Evolutionary conservation across 1,139 yeast species (phyloP).

Genomic region (Suhomyces bribrorum): DNA sequence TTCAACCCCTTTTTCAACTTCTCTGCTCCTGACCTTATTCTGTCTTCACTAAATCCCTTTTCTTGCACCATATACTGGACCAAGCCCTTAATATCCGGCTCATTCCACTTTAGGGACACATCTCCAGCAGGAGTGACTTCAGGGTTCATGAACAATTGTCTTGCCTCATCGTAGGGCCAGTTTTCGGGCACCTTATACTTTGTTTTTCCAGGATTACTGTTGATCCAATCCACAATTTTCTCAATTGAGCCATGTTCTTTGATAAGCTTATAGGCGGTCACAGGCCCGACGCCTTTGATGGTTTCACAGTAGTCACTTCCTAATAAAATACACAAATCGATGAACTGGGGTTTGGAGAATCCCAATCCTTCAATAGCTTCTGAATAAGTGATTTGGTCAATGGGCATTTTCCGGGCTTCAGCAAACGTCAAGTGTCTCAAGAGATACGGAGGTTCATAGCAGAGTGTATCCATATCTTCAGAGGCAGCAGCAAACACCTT

Average conservation of each 20-base stretch:
- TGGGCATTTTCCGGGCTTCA: slow-evolving; percentile 90
- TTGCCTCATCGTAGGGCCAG: slow-evolving; percentile 91
- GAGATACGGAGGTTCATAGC: slow-evolving; percentile 82
- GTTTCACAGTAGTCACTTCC: slow-evolving; percentile 99
- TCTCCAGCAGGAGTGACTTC: slow-evolving; percentile 67
- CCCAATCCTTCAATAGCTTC: slow-evolving; percentile 76
- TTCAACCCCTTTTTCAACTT: slow-evolving; percentile 82
- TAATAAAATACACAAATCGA: slow-evolving; percentile 86
- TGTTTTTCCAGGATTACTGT: slow-evolving; percentile 57
- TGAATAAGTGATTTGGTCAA: slow-evolving; percentile 74
- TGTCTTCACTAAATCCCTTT: slow-evolving; percentile 88
- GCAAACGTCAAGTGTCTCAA: slow-evolving; percentile 90
- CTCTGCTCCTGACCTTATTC: slow-evolving; percentile 85
- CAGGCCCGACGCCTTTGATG: slow-evolving; percentile 93
- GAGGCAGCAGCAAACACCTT: slow-evolving; percentile 96
- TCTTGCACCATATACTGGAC: slow-evolving; percentile 69
- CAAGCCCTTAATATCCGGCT: slow-evolving; percentile 76
- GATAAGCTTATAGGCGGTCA: slow-evolving; percentile 84
- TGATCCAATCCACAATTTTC: slow-evolving; percentile 65
- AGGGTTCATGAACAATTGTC: slow-evolving; percentile 78
- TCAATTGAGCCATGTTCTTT: slow-evolving; percentile 84
- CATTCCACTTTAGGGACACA: slow-evolving; percentile 71
- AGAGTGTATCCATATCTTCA: slow-evolving; percentile 98
- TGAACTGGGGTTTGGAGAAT: slow-evolving; percentile 69
- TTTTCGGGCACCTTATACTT: slow-evolving; percentile 88